Evolutionary conservation across 371 early-diverging fungal genomes (phyloP).

Genomic region (Syncephalis fuscata): DNA sequence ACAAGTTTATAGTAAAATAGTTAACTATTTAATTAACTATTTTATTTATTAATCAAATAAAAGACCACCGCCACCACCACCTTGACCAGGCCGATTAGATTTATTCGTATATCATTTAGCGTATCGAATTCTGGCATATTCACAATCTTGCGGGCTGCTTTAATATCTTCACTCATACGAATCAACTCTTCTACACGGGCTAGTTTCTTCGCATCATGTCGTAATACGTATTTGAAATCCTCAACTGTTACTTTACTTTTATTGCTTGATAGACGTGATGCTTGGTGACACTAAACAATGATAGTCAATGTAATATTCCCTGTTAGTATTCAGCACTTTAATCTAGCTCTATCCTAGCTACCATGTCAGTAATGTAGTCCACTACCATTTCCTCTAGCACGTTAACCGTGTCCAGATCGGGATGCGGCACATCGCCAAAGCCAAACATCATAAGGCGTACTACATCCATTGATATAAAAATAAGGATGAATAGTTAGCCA

Average conservation of each 20-base stretch:
- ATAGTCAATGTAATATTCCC: too few species aligned
- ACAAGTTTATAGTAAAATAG: too few species aligned
- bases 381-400: slow-evolving; percentile 88
- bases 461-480: slow-evolving; percentile 5
- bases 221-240: slow-evolving; percentile 83
- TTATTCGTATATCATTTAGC: too few species aligned
- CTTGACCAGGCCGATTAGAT: too few species aligned
- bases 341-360: too few species aligned
- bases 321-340: too few species aligned
- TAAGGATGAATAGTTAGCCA: neutral
- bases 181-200: slow-evolving; percentile 92
- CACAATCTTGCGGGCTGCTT: slow-evolving; percentile 30
- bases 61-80: too few species aligned
- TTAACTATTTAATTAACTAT: too few species aligned
- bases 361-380: slow-evolving; percentile 81
- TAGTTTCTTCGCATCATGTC: slow-evolving; percentile 91
- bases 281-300: slow-evolving; percentile 47
- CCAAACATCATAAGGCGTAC: slow-evolving; percentile 91
- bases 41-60: too few species aligned
- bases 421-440: slow-evolving; percentile 89
- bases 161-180: slow-evolving; percentile 88
- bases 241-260: slow-evolving; percentile 73
- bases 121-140: slow-evolving; percentile 42
- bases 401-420: slow-evolving; percentile 82
- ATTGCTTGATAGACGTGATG: slow-evolving; percentile 37